Evolutionary conservation across 2,329 filamentous ascomycete genomes (phyloP).

Genomic region (Leptographium wingfieldii): DNA sequence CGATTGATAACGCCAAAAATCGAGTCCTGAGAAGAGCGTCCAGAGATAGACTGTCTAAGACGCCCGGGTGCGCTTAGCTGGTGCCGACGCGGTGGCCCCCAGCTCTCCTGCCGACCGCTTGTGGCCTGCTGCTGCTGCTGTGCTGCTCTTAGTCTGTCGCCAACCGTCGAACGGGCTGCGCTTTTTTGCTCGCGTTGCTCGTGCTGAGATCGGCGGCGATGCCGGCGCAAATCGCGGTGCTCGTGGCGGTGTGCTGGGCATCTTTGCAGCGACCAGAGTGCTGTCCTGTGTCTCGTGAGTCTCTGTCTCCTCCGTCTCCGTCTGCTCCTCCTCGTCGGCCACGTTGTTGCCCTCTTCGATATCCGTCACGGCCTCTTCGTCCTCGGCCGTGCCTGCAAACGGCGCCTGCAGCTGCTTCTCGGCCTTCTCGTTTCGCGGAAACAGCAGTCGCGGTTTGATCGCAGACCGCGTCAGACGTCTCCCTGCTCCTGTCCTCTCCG

Average conservation of each 20-base stretch:
- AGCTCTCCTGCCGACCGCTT: background rate
- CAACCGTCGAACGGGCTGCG: slow-evolving; percentile 55
- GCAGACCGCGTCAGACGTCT: slow-evolving; percentile 50
- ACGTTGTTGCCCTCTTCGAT: slow-evolving; percentile 32
- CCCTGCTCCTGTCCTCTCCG: background rate
- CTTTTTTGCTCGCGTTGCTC: slow-evolving; percentile 40
- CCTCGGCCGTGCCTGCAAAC: slow-evolving; percentile 26
- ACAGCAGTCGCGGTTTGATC: slow-evolving; percentile 61
- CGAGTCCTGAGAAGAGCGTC: background rate
- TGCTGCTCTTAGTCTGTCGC: slow-evolving; percentile 49
- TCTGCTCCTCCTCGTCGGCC: slow-evolving; percentile 39
- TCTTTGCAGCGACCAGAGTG: slow-evolving; percentile 18
- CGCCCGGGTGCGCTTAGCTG: slow-evolving; percentile 1
- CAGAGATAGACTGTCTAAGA: background rate
- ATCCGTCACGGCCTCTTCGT: slow-evolving; percentile 48
- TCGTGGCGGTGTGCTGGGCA: slow-evolving; percentile 35
- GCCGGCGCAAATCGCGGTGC: slow-evolving; percentile 40
- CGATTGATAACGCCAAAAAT: background rate
- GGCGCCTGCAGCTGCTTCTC: slow-evolving; percentile 12
- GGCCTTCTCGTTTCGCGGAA: slow-evolving; percentile 38
- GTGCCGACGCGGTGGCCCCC: background rate
- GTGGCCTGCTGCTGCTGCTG: background rate
- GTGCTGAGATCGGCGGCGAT: slow-evolving; percentile 50
- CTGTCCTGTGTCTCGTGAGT: slow-evolving; percentile 14
- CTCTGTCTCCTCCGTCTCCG: slow-evolving; percentile 30